Conservation (phyloP, 306 rosid genomes). For the Luffa acutangula region DNA sequence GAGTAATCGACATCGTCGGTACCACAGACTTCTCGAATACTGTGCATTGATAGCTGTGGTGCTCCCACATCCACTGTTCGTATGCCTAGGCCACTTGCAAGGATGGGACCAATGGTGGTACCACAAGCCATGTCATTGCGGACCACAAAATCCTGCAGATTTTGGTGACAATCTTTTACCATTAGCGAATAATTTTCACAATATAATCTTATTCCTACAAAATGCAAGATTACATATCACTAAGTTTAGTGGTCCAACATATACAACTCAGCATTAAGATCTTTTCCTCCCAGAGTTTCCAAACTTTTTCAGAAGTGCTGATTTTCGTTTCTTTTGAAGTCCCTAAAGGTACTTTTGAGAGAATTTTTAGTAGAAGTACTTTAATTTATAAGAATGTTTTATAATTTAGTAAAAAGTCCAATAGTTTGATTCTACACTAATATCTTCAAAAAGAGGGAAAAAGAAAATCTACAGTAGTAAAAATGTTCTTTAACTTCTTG, state of each 20-base stretch:
- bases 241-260: neutral
- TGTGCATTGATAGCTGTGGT: constrained; percentile 94
- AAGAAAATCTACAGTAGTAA: no score
- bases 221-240: neutral
- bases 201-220: neutral
- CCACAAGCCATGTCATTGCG: constrained; percentile 92
- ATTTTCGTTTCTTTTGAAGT: neutral
- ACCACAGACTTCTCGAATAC: constrained; percentile 84
- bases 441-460: no score
- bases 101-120: constrained; percentile 94
- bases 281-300: neutral
- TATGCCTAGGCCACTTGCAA: constrained; percentile 88
- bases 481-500: neutral
- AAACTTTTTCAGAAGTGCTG: neutral
- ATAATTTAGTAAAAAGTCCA: no score
- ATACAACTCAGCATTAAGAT: neutral
- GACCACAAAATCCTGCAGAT: constrained; percentile 78
- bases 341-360: no score
- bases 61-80: constrained; percentile 94
- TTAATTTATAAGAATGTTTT: no score
- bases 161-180: constrained; percentile 1
- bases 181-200: neutral
- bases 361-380: no score
- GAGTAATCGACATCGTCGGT: constrained; percentile 71
- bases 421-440: no score